phyloP scores from a whole-genome alignment of 306 rosid species.

The Cyclanthera cordifolia region DNA sequence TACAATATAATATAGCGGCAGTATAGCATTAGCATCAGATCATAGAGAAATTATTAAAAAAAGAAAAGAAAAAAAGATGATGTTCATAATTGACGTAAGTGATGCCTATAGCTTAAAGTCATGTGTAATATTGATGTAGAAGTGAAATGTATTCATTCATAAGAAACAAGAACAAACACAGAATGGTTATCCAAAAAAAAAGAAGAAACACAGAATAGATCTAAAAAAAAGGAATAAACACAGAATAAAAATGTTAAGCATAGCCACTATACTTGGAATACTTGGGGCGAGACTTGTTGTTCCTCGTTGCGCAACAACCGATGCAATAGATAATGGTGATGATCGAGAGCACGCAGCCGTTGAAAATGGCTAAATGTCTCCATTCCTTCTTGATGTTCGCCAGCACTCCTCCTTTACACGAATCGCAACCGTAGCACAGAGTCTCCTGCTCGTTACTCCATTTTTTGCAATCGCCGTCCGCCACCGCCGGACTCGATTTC shows the following conservation, averaged over 20 bases:
- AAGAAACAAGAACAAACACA: neutral
- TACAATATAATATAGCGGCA: too few relatives aligned
- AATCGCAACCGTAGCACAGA: constrained; percentile 65
- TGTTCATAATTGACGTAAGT: neutral
- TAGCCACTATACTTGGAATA: neutral
- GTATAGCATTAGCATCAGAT: too few relatives aligned
- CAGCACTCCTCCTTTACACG: constrained; percentile 75
- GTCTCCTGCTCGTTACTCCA: constrained; percentile 44
- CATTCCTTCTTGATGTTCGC: constrained; percentile 53
- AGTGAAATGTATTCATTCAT: neutral
- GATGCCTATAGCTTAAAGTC: neutral
- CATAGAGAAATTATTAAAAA: too few relatives aligned
- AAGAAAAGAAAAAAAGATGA: too few relatives aligned
- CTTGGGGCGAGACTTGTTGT: neutral
- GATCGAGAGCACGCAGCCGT: constrained; percentile 20
- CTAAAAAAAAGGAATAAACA: neutral
- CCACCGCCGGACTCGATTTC: constrained; percentile 22
- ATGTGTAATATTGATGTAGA: neutral
- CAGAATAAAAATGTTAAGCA: neutral
- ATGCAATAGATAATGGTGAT: constrained; percentile 35
- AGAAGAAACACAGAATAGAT: too few relatives aligned
- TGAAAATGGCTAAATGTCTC: constrained; percentile 43
- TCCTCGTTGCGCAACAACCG: constrained; percentile 52
- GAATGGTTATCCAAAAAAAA: too few relatives aligned
- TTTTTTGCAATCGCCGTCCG: constrained; percentile 36